Conservation (phyloP, 1,139 yeast genomes). For the Sugiyamaella novakii region DNA sequence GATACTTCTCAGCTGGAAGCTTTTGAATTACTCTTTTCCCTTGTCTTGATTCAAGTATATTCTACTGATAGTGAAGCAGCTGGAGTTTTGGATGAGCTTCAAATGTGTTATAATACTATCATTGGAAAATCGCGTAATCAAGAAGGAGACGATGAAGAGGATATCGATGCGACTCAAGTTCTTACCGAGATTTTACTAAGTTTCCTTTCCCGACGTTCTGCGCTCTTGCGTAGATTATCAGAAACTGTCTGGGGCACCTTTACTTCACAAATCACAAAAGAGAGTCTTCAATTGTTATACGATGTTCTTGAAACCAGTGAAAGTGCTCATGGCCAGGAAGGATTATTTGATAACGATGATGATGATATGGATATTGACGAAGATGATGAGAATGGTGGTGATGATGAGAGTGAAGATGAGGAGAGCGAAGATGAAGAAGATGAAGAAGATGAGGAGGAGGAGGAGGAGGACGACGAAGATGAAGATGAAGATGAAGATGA, state of each 20-base stretch:
- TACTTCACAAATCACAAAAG: conserved; percentile 50
- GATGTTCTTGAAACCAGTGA: conserved; percentile 76
- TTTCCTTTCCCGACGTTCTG: conserved; percentile 70
- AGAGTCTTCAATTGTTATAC: conserved; percentile 59
- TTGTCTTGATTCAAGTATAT: conserved; percentile 76
- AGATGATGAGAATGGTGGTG: conserved; percentile 44
- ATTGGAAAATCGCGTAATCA: conserved; percentile 38
- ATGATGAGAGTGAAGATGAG: conserved; percentile 38
- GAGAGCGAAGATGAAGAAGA: conserved; percentile 44
- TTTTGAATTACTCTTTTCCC: conserved; percentile 77
- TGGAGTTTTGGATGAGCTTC: conserved; percentile 71
- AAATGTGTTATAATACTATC: conserved; percentile 41
- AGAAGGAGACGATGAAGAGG: conserved; percentile 39
- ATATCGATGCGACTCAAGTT: conserved; percentile 55
- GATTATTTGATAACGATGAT: conserved; percentile 66
- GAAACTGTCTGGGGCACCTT: conserved; percentile 75
- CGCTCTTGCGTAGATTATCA: conserved; percentile 70
- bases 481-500: conserved; percentile 35
- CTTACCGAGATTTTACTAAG: conserved; percentile 80
- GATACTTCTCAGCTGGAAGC: conserved; percentile 49
- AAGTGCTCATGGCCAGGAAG: conserved; percentile 77
- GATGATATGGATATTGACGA: conserved; percentile 44
- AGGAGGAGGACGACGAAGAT: conserved; percentile 29
- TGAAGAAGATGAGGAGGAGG: conserved; percentile 41
- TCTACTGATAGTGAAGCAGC: conserved; percentile 75